These are phyloP conservation scores for Sclerotinia subarctica DNA, from an alignment of 2,329 filamentous ascomycete genomes.

Conservation along the genomic window DNA sequence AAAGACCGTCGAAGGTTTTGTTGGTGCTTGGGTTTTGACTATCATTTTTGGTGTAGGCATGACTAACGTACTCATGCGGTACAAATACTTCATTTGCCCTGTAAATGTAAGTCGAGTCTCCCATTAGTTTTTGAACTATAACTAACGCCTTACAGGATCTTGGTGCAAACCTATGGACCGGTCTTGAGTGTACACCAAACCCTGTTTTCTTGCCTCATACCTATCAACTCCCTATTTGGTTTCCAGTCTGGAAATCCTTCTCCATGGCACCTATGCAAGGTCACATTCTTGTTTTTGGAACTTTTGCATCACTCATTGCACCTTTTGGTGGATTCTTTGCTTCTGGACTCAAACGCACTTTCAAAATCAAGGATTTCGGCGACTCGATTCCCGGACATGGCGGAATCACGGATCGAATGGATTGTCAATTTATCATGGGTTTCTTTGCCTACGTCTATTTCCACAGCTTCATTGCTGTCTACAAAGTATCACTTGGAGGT, in stretches of 20 bases:
- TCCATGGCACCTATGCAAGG: constrained; percentile 86
- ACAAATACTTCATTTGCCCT: constrained; percentile 97
- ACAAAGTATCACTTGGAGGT: constrained; percentile 79
- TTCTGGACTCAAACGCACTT: constrained; percentile 93
- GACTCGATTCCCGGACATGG: constrained; percentile 97
- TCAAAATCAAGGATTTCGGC: constrained; percentile 99
- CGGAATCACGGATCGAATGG: constrained; percentile 98
- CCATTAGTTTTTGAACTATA: too few relatives aligned
- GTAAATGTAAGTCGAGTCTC: constrained; percentile 63
- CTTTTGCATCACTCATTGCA: constrained; percentile 93
- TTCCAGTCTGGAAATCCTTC: constrained; percentile 69
- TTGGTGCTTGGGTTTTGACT: constrained; percentile 95
- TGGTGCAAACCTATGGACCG: constrained; percentile 87
- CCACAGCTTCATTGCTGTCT: constrained; percentile 89
- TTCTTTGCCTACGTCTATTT: constrained; percentile 99
- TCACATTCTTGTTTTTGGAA: constrained; percentile 84
- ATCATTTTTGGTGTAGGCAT: constrained; percentile 78
- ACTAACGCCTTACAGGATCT: constrained; percentile 56
- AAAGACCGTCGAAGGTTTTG: constrained; percentile 97
- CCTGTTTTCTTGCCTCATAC: constrained; percentile 80
- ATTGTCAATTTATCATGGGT: constrained; percentile 99
- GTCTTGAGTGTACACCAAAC: constrained; percentile 85
- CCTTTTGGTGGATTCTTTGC: constrained; percentile 99
- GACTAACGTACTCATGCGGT: constrained; percentile 80
- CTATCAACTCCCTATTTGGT: constrained; percentile 70